Conservation (phyloP, 257 asterid genomes). For the Avicennia marina region DNA sequence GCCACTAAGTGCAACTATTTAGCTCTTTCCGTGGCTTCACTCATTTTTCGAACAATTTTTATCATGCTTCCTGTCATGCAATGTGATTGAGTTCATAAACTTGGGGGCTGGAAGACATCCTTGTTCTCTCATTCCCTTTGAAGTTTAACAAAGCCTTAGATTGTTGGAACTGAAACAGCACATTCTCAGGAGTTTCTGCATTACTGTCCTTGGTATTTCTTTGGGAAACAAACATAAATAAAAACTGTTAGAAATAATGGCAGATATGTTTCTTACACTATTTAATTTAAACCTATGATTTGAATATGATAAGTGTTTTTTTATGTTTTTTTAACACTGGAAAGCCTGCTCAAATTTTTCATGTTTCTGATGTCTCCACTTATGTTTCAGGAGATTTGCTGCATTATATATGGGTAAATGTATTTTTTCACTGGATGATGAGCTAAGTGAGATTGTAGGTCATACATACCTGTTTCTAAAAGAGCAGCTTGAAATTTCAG, state of each 20-base stretch:
- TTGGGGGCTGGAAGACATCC: too few relatives aligned
- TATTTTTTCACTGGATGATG: constrained; percentile 41
- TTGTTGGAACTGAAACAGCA: too few relatives aligned
- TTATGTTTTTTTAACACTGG: not conserved
- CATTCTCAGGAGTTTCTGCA: too few relatives aligned
- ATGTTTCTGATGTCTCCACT: constrained; percentile 11
- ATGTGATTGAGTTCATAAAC: not conserved
- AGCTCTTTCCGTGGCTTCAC: not conserved
- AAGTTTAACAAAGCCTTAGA: too few relatives aligned
- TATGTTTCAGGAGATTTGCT: constrained; percentile 64
- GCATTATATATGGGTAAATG: constrained; percentile 50
- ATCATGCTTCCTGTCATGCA: too few relatives aligned
- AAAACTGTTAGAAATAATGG: not conserved
- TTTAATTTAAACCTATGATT: not conserved
- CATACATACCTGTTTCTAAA: constrained; percentile 67
- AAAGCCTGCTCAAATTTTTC: not conserved
- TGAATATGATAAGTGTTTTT: too few relatives aligned
- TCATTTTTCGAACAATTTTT: not conserved
- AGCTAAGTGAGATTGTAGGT: constrained; percentile 72
- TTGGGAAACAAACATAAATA: not conserved
- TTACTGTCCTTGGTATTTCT: too few relatives aligned
- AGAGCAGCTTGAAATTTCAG: constrained; percentile 69
- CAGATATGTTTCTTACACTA: not conserved
- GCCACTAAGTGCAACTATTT: not conserved
- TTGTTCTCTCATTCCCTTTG: too few relatives aligned